Percentiles rank a stretch among this genome's conserved stretches.
Conservation (phyloP, 2,329 filamentous ascomycete genomes). For the Neopestalotiopsis sp. region DNA sequence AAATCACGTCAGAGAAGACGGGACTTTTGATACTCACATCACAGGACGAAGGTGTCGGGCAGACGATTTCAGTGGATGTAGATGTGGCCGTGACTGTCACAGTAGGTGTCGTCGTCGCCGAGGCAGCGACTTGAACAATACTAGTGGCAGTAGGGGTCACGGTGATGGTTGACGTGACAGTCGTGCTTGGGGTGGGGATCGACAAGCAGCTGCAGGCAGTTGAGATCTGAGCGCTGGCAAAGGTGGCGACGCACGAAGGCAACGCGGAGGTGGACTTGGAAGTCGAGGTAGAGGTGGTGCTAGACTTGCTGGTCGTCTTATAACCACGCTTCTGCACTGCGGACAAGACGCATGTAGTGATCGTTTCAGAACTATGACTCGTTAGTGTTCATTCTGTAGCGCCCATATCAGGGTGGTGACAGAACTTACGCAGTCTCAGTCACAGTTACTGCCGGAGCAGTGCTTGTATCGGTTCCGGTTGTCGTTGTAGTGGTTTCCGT, state of each 20-base stretch:
- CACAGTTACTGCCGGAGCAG: not conserved
- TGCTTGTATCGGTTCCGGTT: not conserved
- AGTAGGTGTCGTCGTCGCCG: not conserved
- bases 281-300: not conserved
- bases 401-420: not conserved
- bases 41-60: not conserved
- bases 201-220: constrained; percentile 5
- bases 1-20: no score
- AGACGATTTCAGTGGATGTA: not conserved
- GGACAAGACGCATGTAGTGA: not conserved
- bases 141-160: constrained; percentile 2
- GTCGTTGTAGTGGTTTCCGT: not conserved
- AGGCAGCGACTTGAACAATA: not conserved
- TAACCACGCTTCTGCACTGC: not conserved
- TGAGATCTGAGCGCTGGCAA: not conserved
- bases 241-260: not conserved
- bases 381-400: not conserved
- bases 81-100: not conserved
- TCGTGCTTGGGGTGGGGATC: not conserved
- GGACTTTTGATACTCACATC: no score
- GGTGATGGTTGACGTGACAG: not conserved
- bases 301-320: not conserved
- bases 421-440: not conserved
- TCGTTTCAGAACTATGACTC: not conserved
- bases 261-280: not conserved